Percentiles rank a stretch among this genome's conserved stretches.
phyloP scores from a whole-genome alignment of 306 rosid genomes.

The Crotalaria pallida region DNA sequence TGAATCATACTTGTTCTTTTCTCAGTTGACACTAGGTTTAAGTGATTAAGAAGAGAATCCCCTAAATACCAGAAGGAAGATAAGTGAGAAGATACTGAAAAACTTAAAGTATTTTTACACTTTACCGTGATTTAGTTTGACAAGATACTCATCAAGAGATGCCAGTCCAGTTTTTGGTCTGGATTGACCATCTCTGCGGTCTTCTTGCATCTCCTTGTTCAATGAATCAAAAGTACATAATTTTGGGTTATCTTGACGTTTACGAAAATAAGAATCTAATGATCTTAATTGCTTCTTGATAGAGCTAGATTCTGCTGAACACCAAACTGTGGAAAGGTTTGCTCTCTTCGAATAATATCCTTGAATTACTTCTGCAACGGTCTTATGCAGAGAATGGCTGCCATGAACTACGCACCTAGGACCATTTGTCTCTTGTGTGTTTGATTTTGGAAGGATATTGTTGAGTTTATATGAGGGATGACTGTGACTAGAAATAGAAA shows the following conservation, averaged over 20 bases:
- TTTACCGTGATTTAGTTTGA: slow-evolving; percentile 51
- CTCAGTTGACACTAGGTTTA: background rate
- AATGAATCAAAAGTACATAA: slow-evolving; percentile 22
- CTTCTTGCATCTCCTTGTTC: slow-evolving; percentile 20
- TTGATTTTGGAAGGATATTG: slow-evolving; percentile 7
- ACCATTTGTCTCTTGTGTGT: background rate
- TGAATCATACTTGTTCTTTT: background rate
- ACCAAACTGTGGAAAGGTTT: slow-evolving; percentile 9
- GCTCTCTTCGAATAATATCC: slow-evolving; percentile 22
- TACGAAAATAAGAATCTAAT: slow-evolving; percentile 57
- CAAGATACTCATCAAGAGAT: slow-evolving; percentile 66
- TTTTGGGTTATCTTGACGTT: slow-evolving; percentile 38
- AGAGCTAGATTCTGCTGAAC: slow-evolving; percentile 33
- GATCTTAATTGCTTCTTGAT: slow-evolving; percentile 53
- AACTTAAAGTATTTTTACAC: background rate
- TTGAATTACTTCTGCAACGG: slow-evolving; percentile 1
- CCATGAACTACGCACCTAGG: slow-evolving; percentile 6
- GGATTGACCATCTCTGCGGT: slow-evolving; percentile 18
- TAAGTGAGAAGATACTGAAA: background rate
- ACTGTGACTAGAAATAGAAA: slow-evolving; percentile 1
- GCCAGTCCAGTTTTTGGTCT: slow-evolving; percentile 41
- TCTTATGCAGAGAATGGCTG: slow-evolving; percentile 5
- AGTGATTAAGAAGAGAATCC: background rate
- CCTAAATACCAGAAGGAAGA: background rate
- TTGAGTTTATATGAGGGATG: background rate